These are phyloP conservation scores for Penicillium sp. DNA, from an alignment of 2,329 filamentous ascomycete species.

Conservation along the genomic window DNA sequence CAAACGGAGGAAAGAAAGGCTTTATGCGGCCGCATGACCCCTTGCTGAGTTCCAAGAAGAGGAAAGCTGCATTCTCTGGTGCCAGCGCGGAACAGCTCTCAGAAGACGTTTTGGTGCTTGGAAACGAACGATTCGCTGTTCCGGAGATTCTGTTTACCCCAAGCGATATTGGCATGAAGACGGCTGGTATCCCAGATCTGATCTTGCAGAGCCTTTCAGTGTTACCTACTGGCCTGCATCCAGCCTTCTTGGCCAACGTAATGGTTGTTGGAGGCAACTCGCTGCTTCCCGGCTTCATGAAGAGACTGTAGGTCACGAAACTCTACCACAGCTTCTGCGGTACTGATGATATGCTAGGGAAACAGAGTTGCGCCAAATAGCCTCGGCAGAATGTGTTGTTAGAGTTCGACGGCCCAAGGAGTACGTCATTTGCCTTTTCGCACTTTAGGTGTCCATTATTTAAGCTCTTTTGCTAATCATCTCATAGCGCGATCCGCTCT, in stretches of 20 bases:
- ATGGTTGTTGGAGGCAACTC: constrained; percentile 87
- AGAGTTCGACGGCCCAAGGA: constrained; percentile 72
- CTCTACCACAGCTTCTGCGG: not conserved
- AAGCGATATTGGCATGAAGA: constrained; percentile 79
- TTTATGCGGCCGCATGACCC: constrained; percentile 79
- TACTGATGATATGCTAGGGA: constrained; percentile 48
- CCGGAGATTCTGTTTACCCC: constrained; percentile 91
- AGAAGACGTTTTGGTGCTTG: constrained; percentile 84
- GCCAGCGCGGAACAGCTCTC: constrained; percentile 52
- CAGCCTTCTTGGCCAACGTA: constrained; percentile 82
- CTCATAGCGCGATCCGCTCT: constrained; percentile 68
- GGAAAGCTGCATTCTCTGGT: constrained; percentile 55
- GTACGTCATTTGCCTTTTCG: constrained; percentile 37
- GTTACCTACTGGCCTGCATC: constrained; percentile 82
- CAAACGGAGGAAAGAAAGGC: constrained; percentile 67
- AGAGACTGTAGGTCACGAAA: constrained; percentile 64
- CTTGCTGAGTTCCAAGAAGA: constrained; percentile 58
- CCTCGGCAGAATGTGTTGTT: constrained; percentile 78
- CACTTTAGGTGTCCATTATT: not conserved
- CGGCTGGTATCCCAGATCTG: constrained; percentile 81
- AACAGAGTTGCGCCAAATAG: constrained; percentile 71
- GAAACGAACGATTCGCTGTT: constrained; percentile 89
- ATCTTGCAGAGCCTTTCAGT: constrained; percentile 76
- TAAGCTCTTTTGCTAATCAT: constrained; percentile 17
- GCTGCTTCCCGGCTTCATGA: constrained; percentile 78